Evolutionary conservation across 1,139 yeast genomes (phyloP), one percentile per base, ranked within the genome.

Genomic region (Sugiyamaella neomexicana): DNA sequence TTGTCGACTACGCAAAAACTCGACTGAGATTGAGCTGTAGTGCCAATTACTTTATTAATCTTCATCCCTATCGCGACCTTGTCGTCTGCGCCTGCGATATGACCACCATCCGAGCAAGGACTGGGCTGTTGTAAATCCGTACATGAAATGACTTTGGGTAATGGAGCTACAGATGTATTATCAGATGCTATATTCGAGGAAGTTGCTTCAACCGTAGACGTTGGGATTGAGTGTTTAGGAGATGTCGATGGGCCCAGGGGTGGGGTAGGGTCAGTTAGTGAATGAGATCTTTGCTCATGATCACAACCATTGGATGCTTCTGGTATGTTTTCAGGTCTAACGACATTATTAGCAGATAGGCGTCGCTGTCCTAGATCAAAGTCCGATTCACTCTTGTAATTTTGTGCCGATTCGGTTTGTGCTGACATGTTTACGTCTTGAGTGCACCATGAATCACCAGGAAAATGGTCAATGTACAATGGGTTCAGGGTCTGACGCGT

Each of bases 1-100:
- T 76, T 70, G 10, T 71, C 77, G 25, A 72, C 74, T 1, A 75
- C 68, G 25, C 75, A 69, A 55, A 81, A 72, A 45, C 77, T 70
- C 9, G 74, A 64, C 15, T 67, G 65, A 5, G 68, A 64, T n/a
- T 65, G 66, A 0, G 78, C 74, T 1, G 78, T 73, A 0, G 79
- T 73, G 1, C 80, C 80, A 51, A 72, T 72, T 15, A 75, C 73
- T 44, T 69, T 50, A 20, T 54, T 47, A 43, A 55, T 52, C 5
- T 32, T 49, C 34, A 56, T 17, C 25, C 3, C 25, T 20, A 20
- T 20, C 5, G 25, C 5, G 25, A 20, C 25, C 5, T 5, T 20
- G 3, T 20, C 25, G 25, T 29, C 34, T 7, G 34, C 10, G 34
- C 7, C 7, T 34, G 38, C 13, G 37, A 32, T 9, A 32, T 13